A percentile compares a stretch with the other conserved stretches of the same genome.
Evolutionary conservation across 2,329 filamentous ascomycete genomes (phyloP).

Genomic region (Diaporthe longicolla): DNA sequence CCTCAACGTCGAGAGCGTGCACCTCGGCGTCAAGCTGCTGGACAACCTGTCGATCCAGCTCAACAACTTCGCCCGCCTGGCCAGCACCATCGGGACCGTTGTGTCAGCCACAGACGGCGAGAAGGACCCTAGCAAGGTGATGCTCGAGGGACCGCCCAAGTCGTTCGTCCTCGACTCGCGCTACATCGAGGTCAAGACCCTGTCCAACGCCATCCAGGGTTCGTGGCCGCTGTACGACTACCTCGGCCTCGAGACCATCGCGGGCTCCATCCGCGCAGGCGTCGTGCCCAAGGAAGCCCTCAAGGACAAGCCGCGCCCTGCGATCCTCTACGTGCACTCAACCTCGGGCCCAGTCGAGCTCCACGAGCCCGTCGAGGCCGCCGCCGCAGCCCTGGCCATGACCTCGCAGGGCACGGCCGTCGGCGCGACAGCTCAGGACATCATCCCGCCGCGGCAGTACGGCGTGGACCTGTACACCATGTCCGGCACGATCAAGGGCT

Average conservation of each 20-base stretch:
- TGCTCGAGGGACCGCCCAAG: constrained; percentile 48
- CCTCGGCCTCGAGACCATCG: constrained; percentile 59
- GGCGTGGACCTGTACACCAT: constrained; percentile 58
- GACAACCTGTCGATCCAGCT: constrained; percentile 57
- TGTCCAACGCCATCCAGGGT: constrained; percentile 61
- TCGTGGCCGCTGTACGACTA: constrained; percentile 66
- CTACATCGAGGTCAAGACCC: constrained; percentile 58
- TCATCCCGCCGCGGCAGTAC: constrained; percentile 63
- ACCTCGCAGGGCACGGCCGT: constrained; percentile 16
- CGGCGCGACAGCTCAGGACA: constrained; percentile 29
- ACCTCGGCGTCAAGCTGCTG: constrained; percentile 58
- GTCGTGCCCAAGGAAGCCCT: constrained; percentile 59
- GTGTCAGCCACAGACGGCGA: constrained; percentile 51
- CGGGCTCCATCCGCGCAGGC: constrained; percentile 58
- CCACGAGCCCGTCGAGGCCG: constrained; percentile 55
- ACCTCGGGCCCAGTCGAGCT: constrained; percentile 61
- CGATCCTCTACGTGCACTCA: constrained; percentile 58
- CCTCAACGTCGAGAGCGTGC: constrained; percentile 54
- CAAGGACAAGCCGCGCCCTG: constrained; percentile 53
- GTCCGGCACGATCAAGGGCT: constrained; percentile 60
- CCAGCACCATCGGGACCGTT: constrained; percentile 57
- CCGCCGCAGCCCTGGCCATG: constrained; percentile 34
- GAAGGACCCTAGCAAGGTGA: constrained; percentile 44
- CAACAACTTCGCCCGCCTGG: constrained; percentile 49
- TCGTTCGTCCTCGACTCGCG: constrained; percentile 61